phyloP scores from a whole-genome alignment of 2,329 filamentous ascomycete genomes.

The Blastomyces parvus region DNA sequence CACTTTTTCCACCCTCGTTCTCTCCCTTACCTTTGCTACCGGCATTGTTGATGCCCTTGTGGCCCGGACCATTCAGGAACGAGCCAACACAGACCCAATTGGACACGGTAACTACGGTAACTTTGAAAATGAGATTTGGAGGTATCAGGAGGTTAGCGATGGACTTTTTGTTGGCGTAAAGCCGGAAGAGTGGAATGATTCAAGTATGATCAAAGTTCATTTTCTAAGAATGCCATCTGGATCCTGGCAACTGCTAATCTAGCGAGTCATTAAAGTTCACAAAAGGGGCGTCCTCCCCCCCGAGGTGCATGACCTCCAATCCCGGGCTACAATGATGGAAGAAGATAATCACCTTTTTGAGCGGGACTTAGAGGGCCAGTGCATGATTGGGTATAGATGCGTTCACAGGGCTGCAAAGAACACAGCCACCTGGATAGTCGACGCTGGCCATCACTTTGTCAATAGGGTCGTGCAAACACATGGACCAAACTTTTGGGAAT shows the following conservation, averaged over 20 bases:
- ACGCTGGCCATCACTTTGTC: neutral
- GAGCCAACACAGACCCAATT: neutral
- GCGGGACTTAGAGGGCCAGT: neutral
- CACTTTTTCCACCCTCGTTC: neutral
- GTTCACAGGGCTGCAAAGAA: neutral
- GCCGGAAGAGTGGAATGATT: neutral
- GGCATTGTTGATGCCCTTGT: slow-evolving; percentile 1
- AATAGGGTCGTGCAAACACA: neutral
- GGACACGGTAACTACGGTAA: neutral
- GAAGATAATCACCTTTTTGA: neutral
- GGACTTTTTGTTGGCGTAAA: slow-evolving; percentile 4
- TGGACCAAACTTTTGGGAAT: neutral
- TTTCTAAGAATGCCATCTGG: neutral
- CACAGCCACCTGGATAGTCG: neutral
- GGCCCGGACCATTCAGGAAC: neutral
- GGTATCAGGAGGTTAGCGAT: slow-evolving; percentile 3
- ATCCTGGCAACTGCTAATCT: neutral
- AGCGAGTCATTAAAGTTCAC: neutral
- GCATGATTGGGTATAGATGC: neutral
- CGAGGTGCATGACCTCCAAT: neutral
- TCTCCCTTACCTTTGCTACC: neutral
- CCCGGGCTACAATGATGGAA: neutral
- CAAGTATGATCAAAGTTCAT: neutral
- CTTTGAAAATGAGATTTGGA: neutral
- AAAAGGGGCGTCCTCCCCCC: neutral